A percentile compares a stretch with the other conserved stretches of the same genome.
phyloP scores from a whole-genome alignment of 208 protist genomes.

The Tritrichomonas musculus region DNA sequence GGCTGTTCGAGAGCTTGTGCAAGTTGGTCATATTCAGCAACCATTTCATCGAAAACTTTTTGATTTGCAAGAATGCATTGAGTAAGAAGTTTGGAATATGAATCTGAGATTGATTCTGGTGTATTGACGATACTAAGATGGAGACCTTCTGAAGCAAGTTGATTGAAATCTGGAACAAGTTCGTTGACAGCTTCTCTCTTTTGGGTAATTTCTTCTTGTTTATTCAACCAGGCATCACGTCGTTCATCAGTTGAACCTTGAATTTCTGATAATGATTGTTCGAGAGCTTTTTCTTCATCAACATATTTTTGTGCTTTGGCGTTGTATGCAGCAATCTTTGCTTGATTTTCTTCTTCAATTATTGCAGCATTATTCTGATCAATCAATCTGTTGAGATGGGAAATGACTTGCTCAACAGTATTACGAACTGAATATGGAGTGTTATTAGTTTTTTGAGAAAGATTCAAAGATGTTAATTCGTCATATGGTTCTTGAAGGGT shows the following conservation, averaged over 20 bases:
- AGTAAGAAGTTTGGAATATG: background rate
- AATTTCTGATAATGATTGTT: background rate
- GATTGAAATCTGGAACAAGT: background rate
- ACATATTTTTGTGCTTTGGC: background rate
- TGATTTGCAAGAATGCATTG: background rate
- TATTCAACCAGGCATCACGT: background rate
- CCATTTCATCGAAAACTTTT: conserved; percentile 26
- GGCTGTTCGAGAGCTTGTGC: background rate
- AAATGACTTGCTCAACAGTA: background rate
- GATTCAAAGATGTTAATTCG: background rate
- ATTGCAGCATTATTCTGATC: background rate
- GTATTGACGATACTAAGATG: background rate
- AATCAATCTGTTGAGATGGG: background rate
- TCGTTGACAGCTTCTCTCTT: background rate
- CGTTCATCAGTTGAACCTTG: background rate
- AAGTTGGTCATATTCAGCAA: background rate
- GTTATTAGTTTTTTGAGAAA: background rate
- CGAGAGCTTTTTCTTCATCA: background rate
- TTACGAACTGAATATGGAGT: background rate
- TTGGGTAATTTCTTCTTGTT: background rate
- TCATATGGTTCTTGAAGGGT: background rate
- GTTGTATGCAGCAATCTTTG: background rate
- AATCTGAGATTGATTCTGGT: background rate
- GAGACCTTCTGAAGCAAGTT: background rate
- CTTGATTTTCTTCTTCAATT: background rate